Conservation (phyloP, 352 stramenopile genomes). For the Phytopythium chamaehyphon region DNA sequence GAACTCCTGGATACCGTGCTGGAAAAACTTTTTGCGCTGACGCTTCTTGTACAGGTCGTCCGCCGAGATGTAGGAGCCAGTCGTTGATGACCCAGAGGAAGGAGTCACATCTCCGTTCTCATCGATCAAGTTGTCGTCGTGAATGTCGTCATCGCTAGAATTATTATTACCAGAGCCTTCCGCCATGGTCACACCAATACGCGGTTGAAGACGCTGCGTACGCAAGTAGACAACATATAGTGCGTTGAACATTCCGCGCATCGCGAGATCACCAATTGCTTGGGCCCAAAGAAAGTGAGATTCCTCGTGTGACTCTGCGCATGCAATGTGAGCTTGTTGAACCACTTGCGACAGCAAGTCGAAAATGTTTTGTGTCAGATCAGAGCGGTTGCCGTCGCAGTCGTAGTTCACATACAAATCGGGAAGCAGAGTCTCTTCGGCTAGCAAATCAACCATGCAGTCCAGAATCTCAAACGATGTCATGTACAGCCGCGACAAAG, state of each 20-base stretch:
- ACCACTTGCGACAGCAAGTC: conserved; percentile 89
- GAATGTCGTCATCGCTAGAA: conserved; percentile 21
- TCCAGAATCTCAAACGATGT: conserved; percentile 83
- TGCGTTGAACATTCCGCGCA: conserved; percentile 71
- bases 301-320: conserved; percentile 68
- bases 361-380: conserved; percentile 91
- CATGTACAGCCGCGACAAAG: conserved; percentile 45
- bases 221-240: conserved; percentile 71
- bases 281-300: conserved; percentile 67
- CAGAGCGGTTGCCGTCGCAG: conserved; percentile 95
- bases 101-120: background rate
- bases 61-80: conserved; percentile 31
- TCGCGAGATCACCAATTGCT: conserved; percentile 54
- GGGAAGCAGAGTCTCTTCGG: conserved; percentile 92
- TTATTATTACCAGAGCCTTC: conserved; percentile 10
- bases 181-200: conserved; percentile 9
- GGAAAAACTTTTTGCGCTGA: conserved; percentile 79
- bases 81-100: background rate
- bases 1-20: conserved; percentile 90
- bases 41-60: conserved; percentile 54
- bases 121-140: conserved; percentile 28
- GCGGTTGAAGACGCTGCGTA: conserved; percentile 30
- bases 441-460: conserved; percentile 95
- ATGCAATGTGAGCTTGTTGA: conserved; percentile 58
- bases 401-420: conserved; percentile 99